Conservation (phyloP, 1,139 yeast genomes). For the Wickerhamomyces sp. region DNA sequence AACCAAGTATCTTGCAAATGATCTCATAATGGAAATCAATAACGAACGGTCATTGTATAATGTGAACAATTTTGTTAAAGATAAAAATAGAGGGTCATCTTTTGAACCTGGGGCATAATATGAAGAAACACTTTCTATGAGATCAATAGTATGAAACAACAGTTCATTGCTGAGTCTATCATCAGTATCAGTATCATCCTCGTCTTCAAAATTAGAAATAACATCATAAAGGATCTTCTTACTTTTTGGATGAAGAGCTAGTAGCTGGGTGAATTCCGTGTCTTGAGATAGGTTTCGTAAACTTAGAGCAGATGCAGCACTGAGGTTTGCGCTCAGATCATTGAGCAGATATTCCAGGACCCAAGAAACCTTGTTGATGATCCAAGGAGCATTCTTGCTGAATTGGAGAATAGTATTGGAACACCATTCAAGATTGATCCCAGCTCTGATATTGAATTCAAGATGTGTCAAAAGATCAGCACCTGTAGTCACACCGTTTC, state of each 20-base stretch:
- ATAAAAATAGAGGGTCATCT: slow-evolving; percentile 56
- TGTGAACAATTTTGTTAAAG: slow-evolving; percentile 42
- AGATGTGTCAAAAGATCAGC: slow-evolving; percentile 22
- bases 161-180: slow-evolving; percentile 49
- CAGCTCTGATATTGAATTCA: slow-evolving; percentile 18
- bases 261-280: slow-evolving; percentile 72
- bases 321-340: slow-evolving; percentile 11
- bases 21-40: slow-evolving; percentile 47
- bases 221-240: slow-evolving; percentile 32
- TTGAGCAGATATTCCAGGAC: slow-evolving; percentile 18
- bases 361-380: slow-evolving; percentile 18
- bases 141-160: slow-evolving; percentile 66
- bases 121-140: slow-evolving; percentile 80
- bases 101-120: slow-evolving; percentile 70
- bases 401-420: slow-evolving; percentile 17
- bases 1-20: slow-evolving; percentile 44
- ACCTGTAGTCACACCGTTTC: slow-evolving; percentile 9
- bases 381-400: slow-evolving; percentile 18
- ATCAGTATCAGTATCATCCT: background rate
- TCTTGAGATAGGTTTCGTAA: slow-evolving; percentile 82
- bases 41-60: slow-evolving; percentile 52
- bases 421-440: slow-evolving; percentile 22
- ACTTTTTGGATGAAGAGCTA: slow-evolving; percentile 52
- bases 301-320: slow-evolving; percentile 39
- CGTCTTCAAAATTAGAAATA: slow-evolving; percentile 5